A percentile compares a stretch with the other conserved stretches of the same genome.
phyloP scores from a whole-genome alignment of 805 yeast species.

The Ogataea ramenticola region DNA sequence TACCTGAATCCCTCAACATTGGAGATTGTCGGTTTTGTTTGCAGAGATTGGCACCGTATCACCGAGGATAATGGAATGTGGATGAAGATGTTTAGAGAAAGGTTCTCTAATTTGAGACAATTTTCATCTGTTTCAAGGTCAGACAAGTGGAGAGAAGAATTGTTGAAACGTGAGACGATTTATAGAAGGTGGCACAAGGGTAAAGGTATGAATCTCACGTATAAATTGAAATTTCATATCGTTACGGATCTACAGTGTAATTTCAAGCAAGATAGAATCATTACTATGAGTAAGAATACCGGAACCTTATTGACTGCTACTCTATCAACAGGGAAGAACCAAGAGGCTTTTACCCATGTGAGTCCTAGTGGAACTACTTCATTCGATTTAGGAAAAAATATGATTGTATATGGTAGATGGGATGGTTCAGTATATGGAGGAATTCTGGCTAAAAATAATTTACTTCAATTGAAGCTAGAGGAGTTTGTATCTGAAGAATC shows the following conservation, averaged over 20 bases:
- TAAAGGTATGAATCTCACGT: slow-evolving; percentile 16
- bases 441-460: slow-evolving; percentile 1
- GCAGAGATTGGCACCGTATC: slow-evolving; percentile 39
- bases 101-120: slow-evolving; percentile 27
- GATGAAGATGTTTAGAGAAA: slow-evolving; percentile 35
- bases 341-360: slow-evolving; percentile 11
- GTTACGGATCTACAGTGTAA: slow-evolving; percentile 22
- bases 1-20: slow-evolving; percentile 39
- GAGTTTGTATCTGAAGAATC: not conserved
- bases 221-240: slow-evolving; percentile 7
- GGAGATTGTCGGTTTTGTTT: slow-evolving; percentile 34
- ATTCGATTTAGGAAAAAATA: slow-evolving; percentile 20
- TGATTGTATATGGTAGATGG: slow-evolving; percentile 25
- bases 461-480: not conserved
- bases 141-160: slow-evolving; percentile 39
- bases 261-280: slow-evolving; percentile 17
- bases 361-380: slow-evolving; percentile 25
- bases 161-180: slow-evolving; percentile 30
- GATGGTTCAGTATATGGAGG: slow-evolving; percentile 24
- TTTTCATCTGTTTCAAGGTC: slow-evolving; percentile 42
- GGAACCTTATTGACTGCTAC: slow-evolving; percentile 18
- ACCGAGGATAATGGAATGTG: slow-evolving; percentile 40
- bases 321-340: slow-evolving; percentile 16
- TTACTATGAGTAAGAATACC: slow-evolving; percentile 17
- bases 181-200: slow-evolving; percentile 34